These are phyloP conservation scores for Hypoxylon rubiginosum DNA, from an alignment of 2,329 filamentous ascomycete species.

Conservation along the genomic window DNA sequence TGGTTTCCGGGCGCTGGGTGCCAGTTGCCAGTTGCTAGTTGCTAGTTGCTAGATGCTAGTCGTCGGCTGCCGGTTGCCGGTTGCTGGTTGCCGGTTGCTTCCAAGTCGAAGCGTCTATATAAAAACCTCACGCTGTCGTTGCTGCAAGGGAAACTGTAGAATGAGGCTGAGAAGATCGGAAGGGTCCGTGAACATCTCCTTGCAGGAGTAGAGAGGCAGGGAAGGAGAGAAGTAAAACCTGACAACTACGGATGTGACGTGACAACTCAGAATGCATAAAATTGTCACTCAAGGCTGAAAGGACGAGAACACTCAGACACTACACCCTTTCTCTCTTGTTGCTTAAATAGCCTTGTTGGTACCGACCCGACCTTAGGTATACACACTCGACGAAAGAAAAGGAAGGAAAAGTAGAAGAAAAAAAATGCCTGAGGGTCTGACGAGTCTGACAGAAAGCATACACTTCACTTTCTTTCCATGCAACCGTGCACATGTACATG, in stretches of 20 bases:
- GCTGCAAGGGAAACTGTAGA: background rate
- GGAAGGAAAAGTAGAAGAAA: background rate
- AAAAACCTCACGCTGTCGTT: constrained; percentile 6
- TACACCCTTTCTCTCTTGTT: background rate
- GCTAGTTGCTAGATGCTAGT: background rate
- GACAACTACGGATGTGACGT: constrained; percentile 20
- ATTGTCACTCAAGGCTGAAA: background rate
- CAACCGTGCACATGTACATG: background rate
- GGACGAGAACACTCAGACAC: background rate
- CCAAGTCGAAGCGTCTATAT: constrained; percentile 4
- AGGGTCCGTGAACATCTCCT: background rate
- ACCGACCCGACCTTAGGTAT: background rate
- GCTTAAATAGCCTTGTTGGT: background rate
- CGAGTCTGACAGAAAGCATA: background rate
- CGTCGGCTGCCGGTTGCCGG: background rate
- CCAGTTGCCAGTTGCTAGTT: background rate
- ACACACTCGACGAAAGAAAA: background rate
- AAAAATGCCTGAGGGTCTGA: background rate
- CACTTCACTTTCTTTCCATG: background rate
- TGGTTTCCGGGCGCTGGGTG: background rate
- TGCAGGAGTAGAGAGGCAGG: background rate
- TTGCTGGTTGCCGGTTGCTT: background rate
- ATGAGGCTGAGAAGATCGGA: constrained; percentile 3
- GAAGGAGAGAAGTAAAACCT: constrained; percentile 1
- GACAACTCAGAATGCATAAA: constrained; percentile 31